Evolutionary conservation across 495 filamentous ascomycete genomes (phyloP).

Genomic region (Hypoxylon fragiforme): DNA sequence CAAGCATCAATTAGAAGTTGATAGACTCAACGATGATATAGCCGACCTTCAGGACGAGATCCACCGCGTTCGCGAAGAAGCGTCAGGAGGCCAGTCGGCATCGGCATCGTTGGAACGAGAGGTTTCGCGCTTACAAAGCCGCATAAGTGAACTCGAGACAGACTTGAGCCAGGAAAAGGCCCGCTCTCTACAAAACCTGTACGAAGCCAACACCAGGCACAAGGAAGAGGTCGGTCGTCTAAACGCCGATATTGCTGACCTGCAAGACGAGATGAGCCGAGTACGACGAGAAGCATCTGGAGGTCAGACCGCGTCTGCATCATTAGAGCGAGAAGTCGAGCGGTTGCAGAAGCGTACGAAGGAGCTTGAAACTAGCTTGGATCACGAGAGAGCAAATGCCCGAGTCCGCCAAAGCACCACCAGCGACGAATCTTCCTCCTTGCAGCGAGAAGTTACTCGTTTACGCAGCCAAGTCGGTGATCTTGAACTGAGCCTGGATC

Average conservation of each 20-base stretch:
- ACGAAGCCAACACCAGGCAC: slow-evolving; percentile 29
- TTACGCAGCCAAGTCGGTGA: slow-evolving; percentile 59
- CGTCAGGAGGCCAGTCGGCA: slow-evolving; percentile 42
- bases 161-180: slow-evolving; percentile 44
- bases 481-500: slow-evolving; percentile 60
- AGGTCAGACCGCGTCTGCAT: slow-evolving; percentile 38
- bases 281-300: slow-evolving; percentile 45
- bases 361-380: slow-evolving; percentile 33
- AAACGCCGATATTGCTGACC: slow-evolving; percentile 66
- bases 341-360: slow-evolving; percentile 25
- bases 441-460: slow-evolving; percentile 66
- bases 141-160: slow-evolving; percentile 27
- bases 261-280: slow-evolving; percentile 65
- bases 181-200: slow-evolving; percentile 19
- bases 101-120: slow-evolving; percentile 31
- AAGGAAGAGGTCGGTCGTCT: slow-evolving; percentile 39
- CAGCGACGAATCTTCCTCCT: slow-evolving; percentile 64
- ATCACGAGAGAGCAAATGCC: slow-evolving; percentile 71
- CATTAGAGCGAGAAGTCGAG: slow-evolving; percentile 29
- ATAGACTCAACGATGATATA: slow-evolving; percentile 36
- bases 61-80: slow-evolving; percentile 44
- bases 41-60: slow-evolving; percentile 45
- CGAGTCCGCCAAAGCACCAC: slow-evolving; percentile 70
- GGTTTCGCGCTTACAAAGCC: slow-evolving; percentile 25
- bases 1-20: slow-evolving; percentile 51